Conservation (phyloP, 2,329 filamentous ascomycete species). For the Bisporella sp. region DNA sequence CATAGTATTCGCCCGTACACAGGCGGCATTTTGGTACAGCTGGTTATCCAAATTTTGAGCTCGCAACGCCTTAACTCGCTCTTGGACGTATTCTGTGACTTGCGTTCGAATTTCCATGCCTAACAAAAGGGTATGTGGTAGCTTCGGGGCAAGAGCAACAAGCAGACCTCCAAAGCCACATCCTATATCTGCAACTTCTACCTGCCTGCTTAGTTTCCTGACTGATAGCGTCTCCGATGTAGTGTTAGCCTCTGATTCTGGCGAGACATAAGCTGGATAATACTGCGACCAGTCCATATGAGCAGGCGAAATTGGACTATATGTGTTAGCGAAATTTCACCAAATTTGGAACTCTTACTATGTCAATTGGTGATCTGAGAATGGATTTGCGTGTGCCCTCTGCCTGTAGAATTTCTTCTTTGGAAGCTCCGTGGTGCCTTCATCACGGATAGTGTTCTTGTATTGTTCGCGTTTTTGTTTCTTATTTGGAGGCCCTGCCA, state of each 20-base stretch:
- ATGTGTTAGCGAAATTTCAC: not conserved
- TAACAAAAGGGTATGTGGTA: conserved; percentile 77
- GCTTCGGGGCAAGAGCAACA: conserved; percentile 72
- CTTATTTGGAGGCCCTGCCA: conserved; percentile 45
- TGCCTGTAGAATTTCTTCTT: conserved; percentile 96
- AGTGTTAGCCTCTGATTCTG: conserved; percentile 29
- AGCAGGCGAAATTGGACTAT: conserved; percentile 68
- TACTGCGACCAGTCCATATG: conserved; percentile 88
- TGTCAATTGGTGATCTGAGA: conserved; percentile 83
- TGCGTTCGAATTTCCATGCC: conserved; percentile 89
- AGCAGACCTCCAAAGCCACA: conserved; percentile 92
- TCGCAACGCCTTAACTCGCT: conserved; percentile 77
- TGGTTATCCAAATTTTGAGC: conserved; percentile 47
- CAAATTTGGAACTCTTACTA: conserved; percentile 56
- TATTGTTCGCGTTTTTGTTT: conserved; percentile 61
- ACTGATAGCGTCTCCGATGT: conserved; percentile 8
- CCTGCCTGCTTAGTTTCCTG: conserved; percentile 50
- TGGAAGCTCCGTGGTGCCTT: conserved; percentile 50
- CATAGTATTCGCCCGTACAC: conserved; percentile 92
- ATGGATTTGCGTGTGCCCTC: conserved; percentile 94
- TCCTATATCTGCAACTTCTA: conserved; percentile 93
- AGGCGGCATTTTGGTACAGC: conserved; percentile 79
- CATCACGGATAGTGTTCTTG: conserved; percentile 45
- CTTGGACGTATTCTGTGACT: conserved; percentile 85
- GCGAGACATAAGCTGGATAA: conserved; percentile 65